Conservation (phyloP, 805 yeast species). For the Candida alai region DNA sequence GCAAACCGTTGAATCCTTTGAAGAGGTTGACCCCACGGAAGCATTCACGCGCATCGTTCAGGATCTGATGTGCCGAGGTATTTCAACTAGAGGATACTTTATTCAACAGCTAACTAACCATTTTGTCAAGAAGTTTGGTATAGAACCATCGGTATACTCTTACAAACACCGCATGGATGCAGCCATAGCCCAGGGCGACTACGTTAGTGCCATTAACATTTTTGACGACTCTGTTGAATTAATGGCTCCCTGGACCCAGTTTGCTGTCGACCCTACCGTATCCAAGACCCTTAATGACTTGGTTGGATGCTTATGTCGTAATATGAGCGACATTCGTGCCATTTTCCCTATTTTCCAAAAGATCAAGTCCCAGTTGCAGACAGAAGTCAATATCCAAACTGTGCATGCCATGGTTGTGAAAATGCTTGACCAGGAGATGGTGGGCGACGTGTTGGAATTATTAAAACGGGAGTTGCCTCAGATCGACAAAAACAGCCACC, state of each 20-base stretch:
- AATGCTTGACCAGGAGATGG: conserved; percentile 33
- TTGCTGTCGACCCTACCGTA: conserved; percentile 29
- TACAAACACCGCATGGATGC: conserved; percentile 28
- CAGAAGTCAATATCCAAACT: conserved; percentile 24
- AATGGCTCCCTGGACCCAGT: conserved; percentile 20
- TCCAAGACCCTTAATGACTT: conserved; percentile 43
- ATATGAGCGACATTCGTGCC: conserved; percentile 19
- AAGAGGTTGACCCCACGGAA: conserved; percentile 11
- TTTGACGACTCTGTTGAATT: conserved; percentile 29
- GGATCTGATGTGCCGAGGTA: conserved; percentile 15
- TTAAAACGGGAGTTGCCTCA: conserved; percentile 37
- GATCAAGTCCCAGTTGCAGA: conserved; percentile 34
- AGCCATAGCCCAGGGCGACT: conserved; percentile 18
- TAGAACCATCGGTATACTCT: conserved; percentile 18
- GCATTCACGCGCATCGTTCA: conserved; percentile 17
- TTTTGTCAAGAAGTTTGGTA: conserved; percentile 9
- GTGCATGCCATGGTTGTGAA: conserved; percentile 22
- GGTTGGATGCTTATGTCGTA: conserved; percentile 29
- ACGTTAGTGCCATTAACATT: conserved; percentile 20
- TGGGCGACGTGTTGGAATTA: conserved; percentile 41
- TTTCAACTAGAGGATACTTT: too few species aligned
- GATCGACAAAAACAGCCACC: conserved; percentile 25
- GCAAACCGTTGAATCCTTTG: not conserved
- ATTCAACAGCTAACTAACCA: conserved; percentile 13
- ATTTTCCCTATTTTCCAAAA: conserved; percentile 31